Percentiles rank a stretch among this genome's conserved stretches.
These are phyloP conservation scores for Pelargonium fulgidum DNA, from an alignment of 441 rosid genomes.

Conservation along the genomic window DNA sequence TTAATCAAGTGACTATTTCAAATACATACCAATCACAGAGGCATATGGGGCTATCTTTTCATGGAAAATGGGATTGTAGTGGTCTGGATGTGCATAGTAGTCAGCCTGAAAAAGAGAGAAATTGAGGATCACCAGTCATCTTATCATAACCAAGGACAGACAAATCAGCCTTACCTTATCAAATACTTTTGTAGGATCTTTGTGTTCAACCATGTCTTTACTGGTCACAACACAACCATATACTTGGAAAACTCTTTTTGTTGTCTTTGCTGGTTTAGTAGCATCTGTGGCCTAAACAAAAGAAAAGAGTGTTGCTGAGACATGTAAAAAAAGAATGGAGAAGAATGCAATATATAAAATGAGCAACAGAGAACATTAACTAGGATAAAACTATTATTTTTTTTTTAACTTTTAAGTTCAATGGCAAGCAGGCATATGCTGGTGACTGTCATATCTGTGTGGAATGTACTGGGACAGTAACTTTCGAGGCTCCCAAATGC, in stretches of 20 bases:
- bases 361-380: neutral
- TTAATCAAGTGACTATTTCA: neutral
- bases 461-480: no score
- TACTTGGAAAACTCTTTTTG: constrained; percentile 69
- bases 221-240: constrained; percentile 79
- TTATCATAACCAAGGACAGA: neutral
- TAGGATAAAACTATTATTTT: neutral
- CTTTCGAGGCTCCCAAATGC: no score
- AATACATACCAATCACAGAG: constrained; percentile 63
- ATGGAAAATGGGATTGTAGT: constrained; percentile 70
- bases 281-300: constrained; percentile 39
- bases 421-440: no score
- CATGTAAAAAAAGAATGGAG: constrained; percentile 7
- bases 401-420: no score
- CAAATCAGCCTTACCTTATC: constrained; percentile 47
- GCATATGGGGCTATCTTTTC: constrained; percentile 77
- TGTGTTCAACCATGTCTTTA: constrained; percentile 74
- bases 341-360: constrained; percentile 10
- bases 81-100: constrained; percentile 89
- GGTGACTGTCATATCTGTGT: no score
- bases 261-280: constrained; percentile 28
- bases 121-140: neutral
- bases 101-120: constrained; percentile 51
- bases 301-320: constrained; percentile 15
- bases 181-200: constrained; percentile 55